Conservation (phyloP, 805 yeast genomes). For the Hanseniaspora vineae region DNA sequence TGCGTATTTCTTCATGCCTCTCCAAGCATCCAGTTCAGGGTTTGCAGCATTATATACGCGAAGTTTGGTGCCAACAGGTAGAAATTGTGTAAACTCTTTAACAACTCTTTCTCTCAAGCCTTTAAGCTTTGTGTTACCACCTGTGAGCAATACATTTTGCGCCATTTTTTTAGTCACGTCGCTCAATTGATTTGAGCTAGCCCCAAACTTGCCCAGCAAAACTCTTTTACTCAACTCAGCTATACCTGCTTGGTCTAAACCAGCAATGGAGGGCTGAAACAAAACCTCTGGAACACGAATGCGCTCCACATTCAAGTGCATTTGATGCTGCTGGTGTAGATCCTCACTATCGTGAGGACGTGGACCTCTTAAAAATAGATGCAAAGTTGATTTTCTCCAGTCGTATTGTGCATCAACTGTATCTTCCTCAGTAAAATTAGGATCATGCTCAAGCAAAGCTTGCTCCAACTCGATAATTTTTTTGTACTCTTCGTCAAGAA, state of each 20-base stretch:
- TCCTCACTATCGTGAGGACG: slow-evolving; percentile 72
- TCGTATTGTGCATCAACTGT: slow-evolving; percentile 70
- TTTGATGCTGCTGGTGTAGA: slow-evolving; percentile 76
- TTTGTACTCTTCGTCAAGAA: slow-evolving; percentile 60
- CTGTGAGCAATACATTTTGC: slow-evolving; percentile 68
- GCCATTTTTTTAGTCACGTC: slow-evolving; percentile 14
- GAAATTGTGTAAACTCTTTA: slow-evolving; percentile 51
- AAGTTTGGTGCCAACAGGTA: slow-evolving; percentile 57
- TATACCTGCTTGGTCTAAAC: slow-evolving; percentile 93
- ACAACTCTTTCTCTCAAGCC: slow-evolving; percentile 58
- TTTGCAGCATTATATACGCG: slow-evolving; percentile 50
- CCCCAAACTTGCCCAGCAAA: slow-evolving; percentile 47
- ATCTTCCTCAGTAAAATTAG: slow-evolving; percentile 74
- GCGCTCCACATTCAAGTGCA: slow-evolving; percentile 83
- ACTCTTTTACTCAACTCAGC: slow-evolving; percentile 61
- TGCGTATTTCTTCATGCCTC: slow-evolving; percentile 82
- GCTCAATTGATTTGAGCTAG: slow-evolving; percentile 34
- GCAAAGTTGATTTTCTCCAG: slow-evolving; percentile 71
- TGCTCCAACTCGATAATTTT: slow-evolving; percentile 53
- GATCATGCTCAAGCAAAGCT: slow-evolving; percentile 69
- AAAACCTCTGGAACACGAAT: slow-evolving; percentile 84
- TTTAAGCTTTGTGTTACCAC: slow-evolving; percentile 62
- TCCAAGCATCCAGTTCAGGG: slow-evolving; percentile 80
- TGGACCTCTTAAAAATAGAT: slow-evolving; percentile 83
- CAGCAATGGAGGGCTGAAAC: slow-evolving; percentile 89